phyloP scores from a whole-genome alignment of 1,284 basidiomycete genomes.

The Hemileccinum hortonii region DNA sequence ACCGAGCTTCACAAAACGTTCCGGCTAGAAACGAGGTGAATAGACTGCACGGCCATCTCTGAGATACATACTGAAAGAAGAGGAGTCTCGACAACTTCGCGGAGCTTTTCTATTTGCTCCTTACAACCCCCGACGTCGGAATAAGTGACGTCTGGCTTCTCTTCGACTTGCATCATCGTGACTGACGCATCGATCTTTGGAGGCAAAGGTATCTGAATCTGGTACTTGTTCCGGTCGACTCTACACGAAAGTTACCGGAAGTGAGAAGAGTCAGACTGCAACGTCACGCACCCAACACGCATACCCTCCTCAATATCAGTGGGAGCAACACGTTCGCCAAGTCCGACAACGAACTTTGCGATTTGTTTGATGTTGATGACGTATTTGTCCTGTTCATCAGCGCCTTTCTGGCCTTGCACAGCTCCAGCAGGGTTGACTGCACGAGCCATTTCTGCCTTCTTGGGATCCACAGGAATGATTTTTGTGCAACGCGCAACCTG shows the following conservation, averaged over 20 bases:
- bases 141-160: conserved; percentile 98
- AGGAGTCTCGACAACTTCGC: conserved; percentile 99
- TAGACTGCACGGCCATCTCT: not conserved
- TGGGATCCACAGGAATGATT: conserved; percentile 85
- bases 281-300: conserved; percentile 87
- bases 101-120: conserved; percentile 98
- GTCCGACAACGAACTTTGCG: conserved; percentile 97
- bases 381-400: conserved; percentile 98
- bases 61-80: conserved; percentile 73
- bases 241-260: conserved; percentile 38
- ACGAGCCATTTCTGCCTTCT: conserved; percentile 69
- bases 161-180: conserved; percentile 99
- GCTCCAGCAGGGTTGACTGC: conserved; percentile 73
- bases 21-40: conserved; percentile 64
- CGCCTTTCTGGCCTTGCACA: conserved; percentile 82
- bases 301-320: conserved; percentile 99
- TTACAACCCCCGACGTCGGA: conserved; percentile 99
- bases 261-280: not conserved
- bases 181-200: conserved; percentile 99
- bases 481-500: conserved; percentile 99
- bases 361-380: conserved; percentile 99
- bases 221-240: conserved; percentile 93
- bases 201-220: conserved; percentile 99
- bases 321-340: conserved; percentile 94
- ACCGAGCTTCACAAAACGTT: conserved; percentile 96